Evolutionary conservation across 2,329 filamentous ascomycete species (phyloP), one percentile per base, ranked within the genome.

Genomic region (Fusarium floridanum): DNA sequence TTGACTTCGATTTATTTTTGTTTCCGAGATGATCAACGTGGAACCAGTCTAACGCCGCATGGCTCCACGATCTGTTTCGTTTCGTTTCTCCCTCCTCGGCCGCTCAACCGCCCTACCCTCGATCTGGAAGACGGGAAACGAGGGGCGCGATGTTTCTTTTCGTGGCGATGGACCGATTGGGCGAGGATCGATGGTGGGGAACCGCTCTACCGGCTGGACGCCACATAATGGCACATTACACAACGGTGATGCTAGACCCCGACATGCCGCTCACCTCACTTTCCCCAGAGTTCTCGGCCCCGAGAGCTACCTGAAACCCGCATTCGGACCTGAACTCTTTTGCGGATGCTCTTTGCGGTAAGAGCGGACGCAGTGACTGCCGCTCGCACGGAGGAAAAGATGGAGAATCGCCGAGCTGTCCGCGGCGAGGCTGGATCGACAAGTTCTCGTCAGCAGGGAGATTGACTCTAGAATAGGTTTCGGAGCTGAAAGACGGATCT

Each of bases 151-250:
- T n/a, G 29, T 60, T 32, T 9, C 20, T 27, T 57, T 20, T 57
- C 37, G 14, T n/a, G 56, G 62, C 41, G 4, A 48, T 36, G 50
- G 14, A 37, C 14, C 10, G 50, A 57, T 56, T 37, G 34, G 34
- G 62, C 41, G 27, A 24, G 11, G 32, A 39, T 60, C 27, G 5
- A 45, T 59, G 50, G 57, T 27, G 50, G 20, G 48, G 36, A n/a
- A 22, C 22, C 10, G 27, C 27, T 57, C 22, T 34, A 48, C 16
- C 22, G 20, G 37, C 16, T 55, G 24, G 7, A 37, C 65, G 61
- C 61, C 65, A 59, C 60, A 39, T n/a, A 24, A 67, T 67, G 37
- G 29, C 39, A 67, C 50, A 67, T 64, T 67, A 64, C 65, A 64
- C 22, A 41, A 57, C 45, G 62, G 50, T 62, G 50, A 70, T 61